phyloP scores from a whole-genome alignment of 2,329 filamentous ascomycete species.

The Fusarium tuaranense region DNA sequence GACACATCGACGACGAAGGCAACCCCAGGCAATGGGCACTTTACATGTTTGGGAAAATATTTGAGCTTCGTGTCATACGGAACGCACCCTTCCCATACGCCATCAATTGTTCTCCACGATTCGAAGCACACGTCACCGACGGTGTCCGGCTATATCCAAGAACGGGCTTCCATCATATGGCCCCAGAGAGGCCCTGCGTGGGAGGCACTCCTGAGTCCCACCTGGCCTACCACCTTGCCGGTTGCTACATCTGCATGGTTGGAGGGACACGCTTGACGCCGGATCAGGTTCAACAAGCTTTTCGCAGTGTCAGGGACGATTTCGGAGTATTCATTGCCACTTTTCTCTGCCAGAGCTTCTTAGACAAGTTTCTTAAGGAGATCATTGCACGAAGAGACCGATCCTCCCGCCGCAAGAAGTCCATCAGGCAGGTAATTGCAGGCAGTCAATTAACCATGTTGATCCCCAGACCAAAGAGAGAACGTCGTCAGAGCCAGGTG shows the following conservation, averaged over 20 bases:
- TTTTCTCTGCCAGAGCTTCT: background rate
- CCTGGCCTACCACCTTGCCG: background rate
- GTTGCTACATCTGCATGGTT: background rate
- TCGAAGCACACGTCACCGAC: background rate
- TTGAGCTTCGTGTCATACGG: background rate
- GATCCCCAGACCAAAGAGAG: background rate
- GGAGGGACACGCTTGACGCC: background rate
- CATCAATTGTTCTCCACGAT: background rate
- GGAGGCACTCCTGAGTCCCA: background rate
- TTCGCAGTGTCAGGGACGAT: background rate
- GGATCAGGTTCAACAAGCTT: background rate
- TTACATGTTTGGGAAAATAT: background rate
- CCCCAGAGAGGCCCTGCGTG: background rate
- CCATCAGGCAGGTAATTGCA: background rate
- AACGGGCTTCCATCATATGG: background rate
- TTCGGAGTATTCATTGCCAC: background rate
- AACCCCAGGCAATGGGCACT: background rate
- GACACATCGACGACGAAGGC: background rate
- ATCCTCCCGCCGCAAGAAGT: background rate
- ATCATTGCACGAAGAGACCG: background rate
- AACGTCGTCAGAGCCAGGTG: background rate
- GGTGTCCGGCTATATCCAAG: background rate
- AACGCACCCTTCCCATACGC: background rate
- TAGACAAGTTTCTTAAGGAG: background rate
- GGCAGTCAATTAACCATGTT: background rate